Conservation (phyloP, 345 rosid genomes). For the Brassica incana region DNA sequence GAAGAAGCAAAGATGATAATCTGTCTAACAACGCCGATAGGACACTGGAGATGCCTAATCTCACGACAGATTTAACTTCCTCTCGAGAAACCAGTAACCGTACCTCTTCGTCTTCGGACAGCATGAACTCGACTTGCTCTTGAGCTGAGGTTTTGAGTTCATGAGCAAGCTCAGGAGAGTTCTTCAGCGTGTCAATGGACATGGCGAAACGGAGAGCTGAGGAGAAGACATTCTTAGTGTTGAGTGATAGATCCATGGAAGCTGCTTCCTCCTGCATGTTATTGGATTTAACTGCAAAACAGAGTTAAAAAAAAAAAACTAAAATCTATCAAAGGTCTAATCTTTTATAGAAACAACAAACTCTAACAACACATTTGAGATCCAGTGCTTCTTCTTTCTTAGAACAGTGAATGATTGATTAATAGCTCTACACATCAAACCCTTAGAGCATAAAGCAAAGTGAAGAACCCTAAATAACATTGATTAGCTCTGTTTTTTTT, state of each 20-base stretch:
- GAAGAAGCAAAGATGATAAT: constrained; percentile 48
- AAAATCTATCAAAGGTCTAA: not conserved
- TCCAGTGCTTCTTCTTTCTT: not conserved
- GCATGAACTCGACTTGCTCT: constrained; percentile 90
- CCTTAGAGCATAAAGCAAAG: constrained; percentile 8
- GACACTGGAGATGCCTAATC: constrained; percentile 54
- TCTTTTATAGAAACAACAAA: not conserved
- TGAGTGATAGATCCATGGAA: not conserved
- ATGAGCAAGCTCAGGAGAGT: constrained; percentile 52
- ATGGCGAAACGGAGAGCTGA: constrained; percentile 84
- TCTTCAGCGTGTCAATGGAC: constrained; percentile 49
- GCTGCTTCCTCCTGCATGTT: not conserved
- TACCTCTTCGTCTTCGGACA: constrained; percentile 64
- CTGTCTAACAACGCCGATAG: constrained; percentile 54
- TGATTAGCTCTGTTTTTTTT: not conserved
- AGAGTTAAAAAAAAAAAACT: not conserved
- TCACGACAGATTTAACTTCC: constrained; percentile 66
- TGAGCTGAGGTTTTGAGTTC: constrained; percentile 83
- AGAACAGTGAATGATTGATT: not conserved
- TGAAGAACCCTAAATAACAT: constrained; percentile 8
- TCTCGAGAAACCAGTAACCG: constrained; percentile 57
- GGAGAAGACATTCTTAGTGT: constrained; percentile 58
- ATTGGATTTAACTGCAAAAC: not conserved
- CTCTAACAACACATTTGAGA: not conserved
- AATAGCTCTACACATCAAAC: not conserved